These are phyloP conservation scores for Silene conica DNA, from an alignment of 148 eudicot genomes.

Conservation along the genomic window DNA sequence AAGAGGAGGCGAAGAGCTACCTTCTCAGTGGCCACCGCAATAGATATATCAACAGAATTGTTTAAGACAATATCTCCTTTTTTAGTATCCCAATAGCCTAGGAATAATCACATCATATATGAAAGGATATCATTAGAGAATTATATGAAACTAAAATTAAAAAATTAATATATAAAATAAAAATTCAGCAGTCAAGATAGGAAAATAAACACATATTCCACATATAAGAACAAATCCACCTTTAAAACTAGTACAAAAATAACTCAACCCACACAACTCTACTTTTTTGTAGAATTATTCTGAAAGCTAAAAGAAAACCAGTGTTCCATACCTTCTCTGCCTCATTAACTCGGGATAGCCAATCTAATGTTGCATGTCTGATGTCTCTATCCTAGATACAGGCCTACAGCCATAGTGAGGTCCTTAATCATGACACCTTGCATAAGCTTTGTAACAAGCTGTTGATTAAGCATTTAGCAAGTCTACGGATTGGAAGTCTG, in stretches of 20 bases:
- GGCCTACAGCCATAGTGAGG: not conserved
- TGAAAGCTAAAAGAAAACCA: not conserved
- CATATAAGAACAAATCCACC: not conserved
- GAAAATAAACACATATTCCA: not conserved
- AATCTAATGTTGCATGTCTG: slow-evolving; percentile 1
- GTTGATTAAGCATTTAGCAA: not conserved
- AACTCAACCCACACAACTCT: not conserved
- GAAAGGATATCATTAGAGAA: slow-evolving; percentile 7
- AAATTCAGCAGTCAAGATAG: slow-evolving; percentile 1
- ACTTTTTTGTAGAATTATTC: not conserved
- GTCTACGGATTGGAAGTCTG: not conserved
- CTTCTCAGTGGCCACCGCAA: slow-evolving; percentile 99
- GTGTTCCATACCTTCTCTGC: not conserved
- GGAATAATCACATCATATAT: slow-evolving; percentile 20
- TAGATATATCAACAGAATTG: slow-evolving; percentile 83
- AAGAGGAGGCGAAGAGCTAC: slow-evolving; percentile 24
- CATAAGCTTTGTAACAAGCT: not conserved
- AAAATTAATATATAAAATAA: not conserved
- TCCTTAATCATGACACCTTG: slow-evolving; percentile 6
- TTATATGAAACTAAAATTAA: not conserved
- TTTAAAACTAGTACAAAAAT: not conserved
- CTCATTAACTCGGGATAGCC: not conserved
- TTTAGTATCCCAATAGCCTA: slow-evolving; percentile 80
- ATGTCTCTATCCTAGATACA: slow-evolving; percentile 1
- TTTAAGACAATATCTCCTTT: slow-evolving; percentile 57